Evolutionary conservation across 2,329 filamentous ascomycete species (phyloP).

Genomic region (Calonectria montana): DNA sequence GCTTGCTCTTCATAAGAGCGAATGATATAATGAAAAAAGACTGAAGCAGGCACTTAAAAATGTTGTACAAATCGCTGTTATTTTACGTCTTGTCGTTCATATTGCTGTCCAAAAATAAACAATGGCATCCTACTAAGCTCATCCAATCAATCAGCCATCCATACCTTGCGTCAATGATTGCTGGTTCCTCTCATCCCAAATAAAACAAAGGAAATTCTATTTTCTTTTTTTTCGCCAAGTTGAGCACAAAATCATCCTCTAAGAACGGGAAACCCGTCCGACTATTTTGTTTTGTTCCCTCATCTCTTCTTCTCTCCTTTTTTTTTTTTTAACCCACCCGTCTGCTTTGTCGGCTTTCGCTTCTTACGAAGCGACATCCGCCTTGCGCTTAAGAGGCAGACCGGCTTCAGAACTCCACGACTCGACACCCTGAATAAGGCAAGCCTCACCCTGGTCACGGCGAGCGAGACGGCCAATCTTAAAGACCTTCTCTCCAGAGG

Average conservation of each 20-base stretch:
- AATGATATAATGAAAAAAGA: conserved; percentile 6
- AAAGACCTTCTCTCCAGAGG: conserved; percentile 76
- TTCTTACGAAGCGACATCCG: conserved; percentile 33
- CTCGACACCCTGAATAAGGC: conserved; percentile 49
- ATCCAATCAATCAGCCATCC: conserved; percentile 11
- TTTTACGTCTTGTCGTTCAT: conserved; percentile 29
- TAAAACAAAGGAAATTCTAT: conserved; percentile 2
- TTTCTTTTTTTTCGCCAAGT: conserved; percentile 4
- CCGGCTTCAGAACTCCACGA: conserved; percentile 44
- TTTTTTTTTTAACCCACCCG: conserved; percentile 11
- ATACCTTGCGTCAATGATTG: background rate
- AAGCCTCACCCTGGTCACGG: conserved; percentile 57
- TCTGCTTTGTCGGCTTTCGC: background rate
- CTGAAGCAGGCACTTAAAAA: background rate
- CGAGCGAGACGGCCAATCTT: conserved; percentile 78
- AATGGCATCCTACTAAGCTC: conserved; percentile 22
- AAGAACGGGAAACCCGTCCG: background rate
- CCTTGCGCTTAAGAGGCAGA: conserved; percentile 41
- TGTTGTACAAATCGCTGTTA: background rate
- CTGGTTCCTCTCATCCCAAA: conserved; percentile 6
- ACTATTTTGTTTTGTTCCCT: background rate
- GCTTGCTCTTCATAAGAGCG: background rate
- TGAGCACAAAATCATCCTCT: background rate
- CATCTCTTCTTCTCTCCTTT: background rate
- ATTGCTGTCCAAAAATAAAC: conserved; percentile 16